A percentile compares a stretch with the other conserved stretches of the same genome.
Evolutionary conservation across 2,329 filamentous ascomycete species (phyloP).

Genomic region (Monilinia laxa): DNA sequence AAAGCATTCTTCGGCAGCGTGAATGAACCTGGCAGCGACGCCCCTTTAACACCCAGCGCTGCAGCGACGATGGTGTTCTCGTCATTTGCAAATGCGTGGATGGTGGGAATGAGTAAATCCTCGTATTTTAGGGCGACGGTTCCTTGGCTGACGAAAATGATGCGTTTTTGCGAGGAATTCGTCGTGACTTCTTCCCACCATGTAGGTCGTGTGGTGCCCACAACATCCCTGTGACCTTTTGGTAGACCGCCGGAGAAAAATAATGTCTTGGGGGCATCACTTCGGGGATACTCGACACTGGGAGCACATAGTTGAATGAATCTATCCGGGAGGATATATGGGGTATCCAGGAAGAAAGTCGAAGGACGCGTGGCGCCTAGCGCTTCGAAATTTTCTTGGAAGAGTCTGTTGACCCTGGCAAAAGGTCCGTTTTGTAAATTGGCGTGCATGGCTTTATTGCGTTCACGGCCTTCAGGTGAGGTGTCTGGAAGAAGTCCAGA

Average conservation of each 20-base stretch:
- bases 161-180: conserved; percentile 41
- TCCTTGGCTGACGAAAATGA: conserved; percentile 43
- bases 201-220: conserved; percentile 35
- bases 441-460: conserved; percentile 39
- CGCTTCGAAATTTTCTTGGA: conserved; percentile 26
- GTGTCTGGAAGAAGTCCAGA: conserved; percentile 43
- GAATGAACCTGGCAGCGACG: conserved; percentile 36
- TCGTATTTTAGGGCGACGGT: conserved; percentile 38
- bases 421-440: conserved; percentile 11
- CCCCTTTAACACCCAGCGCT: conserved; percentile 34
- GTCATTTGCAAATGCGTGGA: conserved; percentile 39
- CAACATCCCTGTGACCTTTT: background rate
- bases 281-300: conserved; percentile 1
- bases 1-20: conserved; percentile 38
- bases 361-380: conserved; percentile 34
- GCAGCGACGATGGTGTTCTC: conserved; percentile 41
- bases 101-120: conserved; percentile 42
- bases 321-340: conserved; percentile 5
- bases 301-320: conserved; percentile 6
- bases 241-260: background rate
- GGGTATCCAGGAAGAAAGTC: conserved; percentile 32
- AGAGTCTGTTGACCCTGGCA: background rate
- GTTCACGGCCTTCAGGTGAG: conserved; percentile 41
- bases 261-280: background rate
- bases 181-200: conserved; percentile 48